Base-by-base conservation (phyloP, 192 early-diverging fungal genomes). In the Podochytrium sp. region DNA sequence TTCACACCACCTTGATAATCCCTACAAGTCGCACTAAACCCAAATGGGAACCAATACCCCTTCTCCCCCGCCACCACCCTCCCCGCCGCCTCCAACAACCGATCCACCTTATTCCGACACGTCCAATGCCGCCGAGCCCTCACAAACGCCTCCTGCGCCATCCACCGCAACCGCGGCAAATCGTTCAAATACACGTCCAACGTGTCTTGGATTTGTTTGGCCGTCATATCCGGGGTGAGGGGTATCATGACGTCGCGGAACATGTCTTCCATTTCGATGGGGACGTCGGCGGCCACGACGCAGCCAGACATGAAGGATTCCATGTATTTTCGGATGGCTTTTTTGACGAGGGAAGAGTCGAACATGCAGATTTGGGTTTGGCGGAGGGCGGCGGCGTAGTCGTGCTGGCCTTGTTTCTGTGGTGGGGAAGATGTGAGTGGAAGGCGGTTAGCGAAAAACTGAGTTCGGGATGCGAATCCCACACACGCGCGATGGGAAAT, bases 291-390 rank as follows among this genome's bases (percentile, higher is more conserved):
- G 1, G 66, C 66, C 14, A 69, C 66, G 25, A 69, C 66, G 34
- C 66, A 69, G 16, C 66, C 66, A 10, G 50, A 55, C 66, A 69
- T 69, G 51, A 69, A 69, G 7, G 32, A 37, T 55, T 69, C 66
- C 35, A 55, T 47, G 38, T 37, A 69, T 39, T 69, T 69, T 18
- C 66, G 49, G 30, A 69, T 69, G 2, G 66, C 66, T 35, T 69
- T 69, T 1, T 51, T 47, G n/a, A 69, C 32, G 51, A 69, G 12
- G 20, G 66, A 69, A 25, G 50, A 55, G 47, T 69, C 66, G 47
- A 69, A 69, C 23, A 69, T 51, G 66, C 66, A 69, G 35, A 69
- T 69, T 39, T 69, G 66, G 2, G 66, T 69, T n/a, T n/a, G n/a
- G n/a, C n/a, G n/a, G n/a, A n/a, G n/a, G n/a, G n/a, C n/a, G n/a